Conservation (phyloP, 768 basidiomycete species). For the Agaricus blazei region DNA sequence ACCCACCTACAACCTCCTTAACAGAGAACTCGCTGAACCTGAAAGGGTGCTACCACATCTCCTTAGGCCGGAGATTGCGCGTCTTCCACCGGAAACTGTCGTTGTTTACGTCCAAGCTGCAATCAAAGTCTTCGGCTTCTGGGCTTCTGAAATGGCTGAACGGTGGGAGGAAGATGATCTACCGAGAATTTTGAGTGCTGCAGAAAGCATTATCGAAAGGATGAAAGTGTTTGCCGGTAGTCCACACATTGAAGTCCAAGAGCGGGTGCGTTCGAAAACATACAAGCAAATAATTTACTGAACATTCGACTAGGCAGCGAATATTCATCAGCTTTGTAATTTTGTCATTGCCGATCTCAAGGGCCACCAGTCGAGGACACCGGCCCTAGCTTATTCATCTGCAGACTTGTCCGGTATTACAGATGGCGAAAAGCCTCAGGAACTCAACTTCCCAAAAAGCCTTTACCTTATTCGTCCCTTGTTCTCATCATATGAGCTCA, state of each 20-base stretch:
- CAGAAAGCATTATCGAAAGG: conserved; percentile 56
- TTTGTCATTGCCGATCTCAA: conserved; percentile 74
- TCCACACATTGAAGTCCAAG: conserved; percentile 84
- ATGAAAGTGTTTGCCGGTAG: conserved; percentile 54
- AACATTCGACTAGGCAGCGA: conserved; percentile 58
- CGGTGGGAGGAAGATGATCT: conserved; percentile 75
- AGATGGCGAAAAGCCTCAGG: conserved; percentile 31
- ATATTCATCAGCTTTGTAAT: conserved; percentile 66
- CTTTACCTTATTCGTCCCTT: conserved; percentile 82
- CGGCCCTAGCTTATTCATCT: conserved; percentile 24
- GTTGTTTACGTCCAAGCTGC: conserved; percentile 80
- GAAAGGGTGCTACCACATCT: conserved; percentile 70
- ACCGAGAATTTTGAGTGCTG: conserved; percentile 55
- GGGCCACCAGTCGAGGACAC: conserved; percentile 40
- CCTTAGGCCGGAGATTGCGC: conserved; percentile 52
- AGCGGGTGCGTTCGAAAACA: conserved; percentile 56
- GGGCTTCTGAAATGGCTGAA: conserved; percentile 72
- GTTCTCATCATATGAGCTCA: conserved; percentile 73
- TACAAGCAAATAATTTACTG: neutral
- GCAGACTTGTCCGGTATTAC: conserved; percentile 30
- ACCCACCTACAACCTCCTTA: conserved; percentile 6
- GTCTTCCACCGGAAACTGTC: conserved; percentile 58
- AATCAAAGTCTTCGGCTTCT: conserved; percentile 82
- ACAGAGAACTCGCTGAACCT: conserved; percentile 74
- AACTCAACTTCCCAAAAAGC: conserved; percentile 79